These are phyloP conservation scores for Nidularia pulvinata DNA, from an alignment of 768 basidiomycete species.

Conservation along the genomic window DNA sequence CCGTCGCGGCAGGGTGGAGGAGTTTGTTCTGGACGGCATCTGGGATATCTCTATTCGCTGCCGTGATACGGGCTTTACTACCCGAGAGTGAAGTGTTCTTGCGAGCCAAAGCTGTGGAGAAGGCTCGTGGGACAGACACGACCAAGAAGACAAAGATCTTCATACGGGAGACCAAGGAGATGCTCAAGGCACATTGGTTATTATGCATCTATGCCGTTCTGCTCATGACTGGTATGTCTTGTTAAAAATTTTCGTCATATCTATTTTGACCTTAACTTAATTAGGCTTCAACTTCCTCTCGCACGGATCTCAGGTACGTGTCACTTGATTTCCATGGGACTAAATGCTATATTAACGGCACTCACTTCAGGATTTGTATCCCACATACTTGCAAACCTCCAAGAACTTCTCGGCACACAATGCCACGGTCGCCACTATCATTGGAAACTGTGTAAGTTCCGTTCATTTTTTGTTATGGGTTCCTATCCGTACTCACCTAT, in stretches of 20 bases:
- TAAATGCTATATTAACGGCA: background rate
- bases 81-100: constrained; percentile 83
- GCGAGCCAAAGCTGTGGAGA: constrained; percentile 56
- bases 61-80: constrained; percentile 57
- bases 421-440: constrained; percentile 79
- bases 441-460: constrained; percentile 61
- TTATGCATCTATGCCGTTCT: constrained; percentile 83
- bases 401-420: constrained; percentile 59
- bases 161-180: constrained; percentile 66
- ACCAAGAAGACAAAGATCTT: constrained; percentile 68
- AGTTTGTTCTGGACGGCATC: constrained; percentile 81
- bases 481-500: background rate
- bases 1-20: constrained; percentile 58
- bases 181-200: constrained; percentile 84
- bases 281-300: constrained; percentile 77
- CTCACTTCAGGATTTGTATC: constrained; percentile 63
- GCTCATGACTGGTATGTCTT: constrained; percentile 63
- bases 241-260: background rate
- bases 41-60: constrained; percentile 71
- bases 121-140: constrained; percentile 55
- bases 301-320: constrained; percentile 62
- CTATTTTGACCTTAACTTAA: background rate
- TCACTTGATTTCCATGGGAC: background rate
- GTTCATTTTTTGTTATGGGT: background rate
- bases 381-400: constrained; percentile 65